Base-by-base conservation (phyloP, 2,329 filamentous ascomycete genomes). In the Diaporthe sp. region DNA sequence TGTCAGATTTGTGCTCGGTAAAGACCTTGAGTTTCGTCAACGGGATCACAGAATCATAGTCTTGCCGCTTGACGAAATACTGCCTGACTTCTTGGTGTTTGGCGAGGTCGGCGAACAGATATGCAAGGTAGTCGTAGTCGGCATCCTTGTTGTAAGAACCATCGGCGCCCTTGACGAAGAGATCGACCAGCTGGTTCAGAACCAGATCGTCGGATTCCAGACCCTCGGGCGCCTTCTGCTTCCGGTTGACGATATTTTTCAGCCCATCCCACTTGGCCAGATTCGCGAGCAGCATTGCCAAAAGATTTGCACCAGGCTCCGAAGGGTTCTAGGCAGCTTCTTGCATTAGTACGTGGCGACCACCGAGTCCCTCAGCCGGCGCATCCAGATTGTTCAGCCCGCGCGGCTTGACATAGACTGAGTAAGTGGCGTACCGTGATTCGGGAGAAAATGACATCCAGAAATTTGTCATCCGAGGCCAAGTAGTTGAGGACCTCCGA, bases 201-300 rank as follows among this genome's bases (percentile, higher is more conserved):
- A 95, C 92, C 75, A 91, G 88, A 49, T 92, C 89, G 55, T 95
- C 94, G 1, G 91, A 93, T 8, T 91, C 92, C 9, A 98, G 89
- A n/a, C 88, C 88, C 73, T 92, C 90, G 3, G 95, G 94, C 0
- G 93, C 83, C 9, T 89, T 86, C 77, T 95, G 93, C 80, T 93
- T 94, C 73, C 94, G 87, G 6, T 88, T 87, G 15, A 96, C 84
- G 6, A 98, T 87, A 58, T 89, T 89, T 78, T 93, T 93, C 74
- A 98, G 84, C 8, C 88, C 89, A 79, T 96, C 92, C 77, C 90
- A 93, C 85, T 98, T 98, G 75, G 93, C 90, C 72, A 99, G 88
- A 82, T 99, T 99, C 83, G 97, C 95, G 34, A 98, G 89, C 19
- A 99, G 90, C 95, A 98, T 98, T 61, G 95, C 92, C 61, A 97